Conservation (phyloP, 768 basidiomycete genomes). For the Leccinum truebloodii region DNA sequence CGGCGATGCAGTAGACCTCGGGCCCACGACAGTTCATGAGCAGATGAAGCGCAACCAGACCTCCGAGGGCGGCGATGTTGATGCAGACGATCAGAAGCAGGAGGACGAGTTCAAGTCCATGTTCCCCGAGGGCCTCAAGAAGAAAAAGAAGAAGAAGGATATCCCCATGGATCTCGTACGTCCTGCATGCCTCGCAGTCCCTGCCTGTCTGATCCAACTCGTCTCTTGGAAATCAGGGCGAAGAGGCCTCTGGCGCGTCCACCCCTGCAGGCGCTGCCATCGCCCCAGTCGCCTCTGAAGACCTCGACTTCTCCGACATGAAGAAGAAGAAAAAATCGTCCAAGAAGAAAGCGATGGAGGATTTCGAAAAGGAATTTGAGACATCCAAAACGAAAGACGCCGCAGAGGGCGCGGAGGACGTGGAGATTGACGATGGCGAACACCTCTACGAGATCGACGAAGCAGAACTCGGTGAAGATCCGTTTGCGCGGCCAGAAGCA, state of each 20-base stretch:
- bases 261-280: constrained; percentile 47
- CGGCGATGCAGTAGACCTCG: constrained; percentile 76
- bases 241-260: constrained; percentile 65
- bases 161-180: constrained; percentile 80
- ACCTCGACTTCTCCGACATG: constrained; percentile 92
- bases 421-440: constrained; percentile 58
- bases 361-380: constrained; percentile 90
- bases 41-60: constrained; percentile 58
- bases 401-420: constrained; percentile 58
- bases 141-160: constrained; percentile 93
- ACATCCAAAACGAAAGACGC: constrained; percentile 66
- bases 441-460: constrained; percentile 74
- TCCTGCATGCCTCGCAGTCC: constrained; percentile 5
- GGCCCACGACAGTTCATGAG: constrained; percentile 73
- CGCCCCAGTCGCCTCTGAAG: constrained; percentile 58
- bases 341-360: constrained; percentile 91
- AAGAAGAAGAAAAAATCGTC: constrained; percentile 95
- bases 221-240: constrained; percentile 42
- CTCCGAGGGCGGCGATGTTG: constrained; percentile 35
- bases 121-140: constrained; percentile 83
- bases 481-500: constrained; percentile 63
- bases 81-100: constrained; percentile 49
- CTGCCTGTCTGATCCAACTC: constrained; percentile 1
- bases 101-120: constrained; percentile 80
- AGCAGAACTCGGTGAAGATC: constrained; percentile 86